A percentile compares a stretch with the other conserved stretches of the same genome.
Evolutionary conservation across 192 early-diverging fungal species (phyloP).

Genomic region (Oehlia diaphana): DNA sequence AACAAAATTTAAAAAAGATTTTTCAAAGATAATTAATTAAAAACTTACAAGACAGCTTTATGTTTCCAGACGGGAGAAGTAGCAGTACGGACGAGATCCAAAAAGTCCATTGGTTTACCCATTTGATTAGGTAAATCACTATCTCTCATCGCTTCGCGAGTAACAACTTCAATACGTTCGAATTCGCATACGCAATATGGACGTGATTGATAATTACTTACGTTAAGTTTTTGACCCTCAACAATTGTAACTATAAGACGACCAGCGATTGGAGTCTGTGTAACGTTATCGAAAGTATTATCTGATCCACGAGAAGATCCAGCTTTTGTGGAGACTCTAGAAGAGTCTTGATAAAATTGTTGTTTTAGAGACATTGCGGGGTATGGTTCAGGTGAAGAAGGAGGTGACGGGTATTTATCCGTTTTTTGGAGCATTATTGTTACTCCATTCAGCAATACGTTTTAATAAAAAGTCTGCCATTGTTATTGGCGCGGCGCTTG

Average conservation of each 20-base stretch:
- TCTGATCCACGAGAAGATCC: neutral
- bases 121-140: neutral
- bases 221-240: slow-evolving; percentile 26
- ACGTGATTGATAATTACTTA: slow-evolving; percentile 15
- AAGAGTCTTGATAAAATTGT: neutral
- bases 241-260: slow-evolving; percentile 23
- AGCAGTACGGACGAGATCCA: slow-evolving; percentile 27
- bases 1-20: neutral
- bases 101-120: slow-evolving; percentile 14
- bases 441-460: no score
- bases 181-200: slow-evolving; percentile 29
- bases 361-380: neutral
- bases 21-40: neutral
- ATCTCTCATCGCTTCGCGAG: slow-evolving; percentile 24
- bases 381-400: neutral
- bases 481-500: no score
- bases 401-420: no score
- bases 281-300: slow-evolving; percentile 21
- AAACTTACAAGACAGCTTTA: slow-evolving; percentile 24
- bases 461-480: no score
- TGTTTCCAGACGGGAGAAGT: slow-evolving; percentile 27
- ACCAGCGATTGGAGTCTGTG: slow-evolving; percentile 11
- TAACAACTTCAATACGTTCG: slow-evolving; percentile 24
- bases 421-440: no score
- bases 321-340: neutral